Evolutionary conservation across 768 basidiomycete genomes (phyloP).

Genomic region (Termitomyces sp.): DNA sequence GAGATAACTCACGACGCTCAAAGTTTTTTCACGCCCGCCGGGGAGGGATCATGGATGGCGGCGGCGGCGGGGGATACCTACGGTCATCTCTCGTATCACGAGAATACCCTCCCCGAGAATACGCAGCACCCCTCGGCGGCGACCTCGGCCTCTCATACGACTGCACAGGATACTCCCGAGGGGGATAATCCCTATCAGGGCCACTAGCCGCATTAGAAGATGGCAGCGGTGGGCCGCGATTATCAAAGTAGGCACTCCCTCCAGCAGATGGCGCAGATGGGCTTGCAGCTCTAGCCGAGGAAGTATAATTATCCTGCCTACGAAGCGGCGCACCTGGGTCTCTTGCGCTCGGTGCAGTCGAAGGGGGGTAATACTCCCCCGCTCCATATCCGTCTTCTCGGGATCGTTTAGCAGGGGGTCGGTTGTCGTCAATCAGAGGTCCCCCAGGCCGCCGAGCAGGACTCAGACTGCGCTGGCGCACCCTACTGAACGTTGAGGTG

Average conservation of each 20-base stretch:
- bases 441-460: conserved; percentile 26
- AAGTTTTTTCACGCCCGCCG: conserved; percentile 10
- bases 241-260: conserved; percentile 27
- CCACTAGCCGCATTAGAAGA: conserved; percentile 7
- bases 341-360: conserved; percentile 3
- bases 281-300: conserved; percentile 18
- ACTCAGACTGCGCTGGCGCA: conserved; percentile 43
- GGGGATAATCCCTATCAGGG: conserved; percentile 28
- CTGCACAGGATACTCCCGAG: conserved; percentile 22
- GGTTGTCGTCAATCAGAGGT: conserved; percentile 28
- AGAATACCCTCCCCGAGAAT: conserved; percentile 19
- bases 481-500: conserved; percentile 26
- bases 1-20: neutral
- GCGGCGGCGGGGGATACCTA: conserved; percentile 28
- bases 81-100: conserved; percentile 28
- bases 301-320: conserved; percentile 25
- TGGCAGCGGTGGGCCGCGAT: conserved; percentile 19
- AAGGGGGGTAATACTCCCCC: conserved; percentile 27
- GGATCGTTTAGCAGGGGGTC: conserved; percentile 40
- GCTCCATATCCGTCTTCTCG: conserved; percentile 35
- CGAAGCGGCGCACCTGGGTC: conserved; percentile 15
- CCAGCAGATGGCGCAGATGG: conserved; percentile 22
- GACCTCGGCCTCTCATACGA: conserved; percentile 35
- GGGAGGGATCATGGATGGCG: conserved; percentile 15
- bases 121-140: conserved; percentile 17